These are phyloP conservation scores for Tricholoma saponaceum DNA, from an alignment of 768 basidiomycete species.

Conservation along the genomic window DNA sequence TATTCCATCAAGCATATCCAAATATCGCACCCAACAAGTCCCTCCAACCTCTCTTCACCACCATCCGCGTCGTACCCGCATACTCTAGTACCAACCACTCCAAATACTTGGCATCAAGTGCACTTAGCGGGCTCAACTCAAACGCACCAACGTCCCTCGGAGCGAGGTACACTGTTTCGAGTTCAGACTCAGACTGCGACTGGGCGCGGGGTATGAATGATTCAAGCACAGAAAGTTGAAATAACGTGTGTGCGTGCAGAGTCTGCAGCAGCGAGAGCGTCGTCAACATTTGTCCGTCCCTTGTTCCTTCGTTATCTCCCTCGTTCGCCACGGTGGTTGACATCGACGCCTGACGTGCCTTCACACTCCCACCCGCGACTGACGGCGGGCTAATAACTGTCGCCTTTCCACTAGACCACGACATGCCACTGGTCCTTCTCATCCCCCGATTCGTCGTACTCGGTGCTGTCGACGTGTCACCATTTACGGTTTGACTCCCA, in stretches of 20 bases:
- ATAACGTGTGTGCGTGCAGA: constrained; percentile 61
- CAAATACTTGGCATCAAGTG: constrained; percentile 66
- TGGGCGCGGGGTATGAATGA: constrained; percentile 24
- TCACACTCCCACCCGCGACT: constrained; percentile 13
- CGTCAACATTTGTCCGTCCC: constrained; percentile 33
- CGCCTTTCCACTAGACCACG: constrained; percentile 40
- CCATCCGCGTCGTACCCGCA: constrained; percentile 37
- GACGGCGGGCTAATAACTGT: constrained; percentile 21
- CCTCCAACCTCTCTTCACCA: constrained; percentile 46
- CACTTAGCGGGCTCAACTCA: constrained; percentile 72
- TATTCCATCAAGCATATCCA: constrained; percentile 28
- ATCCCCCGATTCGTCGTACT: constrained; percentile 22
- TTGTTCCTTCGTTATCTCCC: constrained; percentile 18
- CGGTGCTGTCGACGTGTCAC: constrained; percentile 8
- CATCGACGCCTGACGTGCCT: constrained; percentile 30
- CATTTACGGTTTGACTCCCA: constrained; percentile 15
- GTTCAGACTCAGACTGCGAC: neutral
- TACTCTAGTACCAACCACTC: constrained; percentile 77
- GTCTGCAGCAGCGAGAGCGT: constrained; percentile 62
- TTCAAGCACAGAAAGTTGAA: constrained; percentile 49
- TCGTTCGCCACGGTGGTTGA: constrained; percentile 13
- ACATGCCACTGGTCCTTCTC: constrained; percentile 47
- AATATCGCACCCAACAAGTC: constrained; percentile 44
- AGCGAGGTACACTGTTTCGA: constrained; percentile 38
- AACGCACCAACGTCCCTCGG: constrained; percentile 65